Evolutionary conservation across 2,329 filamentous ascomycete genomes (phyloP).

Genomic region (Colletotrichum destructivum): DNA sequence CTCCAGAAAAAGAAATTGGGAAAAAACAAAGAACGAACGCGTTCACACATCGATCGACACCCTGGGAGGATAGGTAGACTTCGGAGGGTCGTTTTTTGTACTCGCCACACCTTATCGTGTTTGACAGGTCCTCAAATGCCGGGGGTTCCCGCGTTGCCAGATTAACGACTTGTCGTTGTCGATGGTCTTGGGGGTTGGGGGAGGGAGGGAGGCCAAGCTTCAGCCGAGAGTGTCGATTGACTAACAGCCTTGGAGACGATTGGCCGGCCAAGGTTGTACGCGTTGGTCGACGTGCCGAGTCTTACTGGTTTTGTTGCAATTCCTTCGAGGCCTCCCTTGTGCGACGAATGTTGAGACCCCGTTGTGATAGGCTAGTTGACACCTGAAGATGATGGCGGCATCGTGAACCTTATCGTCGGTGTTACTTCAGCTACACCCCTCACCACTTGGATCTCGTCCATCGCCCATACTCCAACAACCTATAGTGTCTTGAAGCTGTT

Average conservation of each 20-base stretch:
- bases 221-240: conserved; percentile 5
- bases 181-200: background rate
- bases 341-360: background rate
- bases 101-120: conserved; percentile 24
- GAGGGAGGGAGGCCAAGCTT: background rate
- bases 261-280: background rate
- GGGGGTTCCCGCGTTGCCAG: background rate
- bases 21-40: background rate
- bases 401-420: too few relatives aligned
- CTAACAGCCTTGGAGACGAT: background rate
- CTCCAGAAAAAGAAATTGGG: background rate
- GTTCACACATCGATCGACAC: background rate
- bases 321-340: background rate
- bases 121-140: background rate
- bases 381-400: too few relatives aligned
- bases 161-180: background rate
- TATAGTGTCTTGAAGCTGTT: background rate
- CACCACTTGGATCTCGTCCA: background rate
- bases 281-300: background rate
- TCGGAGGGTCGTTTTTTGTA: too few relatives aligned
- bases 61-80: background rate
- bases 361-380: background rate
- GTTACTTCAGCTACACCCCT: background rate
- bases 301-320: background rate
- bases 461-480: background rate